Base-by-base conservation (phyloP, 768 basidiomycete species). In the Hygrophorus pudorinus region DNA sequence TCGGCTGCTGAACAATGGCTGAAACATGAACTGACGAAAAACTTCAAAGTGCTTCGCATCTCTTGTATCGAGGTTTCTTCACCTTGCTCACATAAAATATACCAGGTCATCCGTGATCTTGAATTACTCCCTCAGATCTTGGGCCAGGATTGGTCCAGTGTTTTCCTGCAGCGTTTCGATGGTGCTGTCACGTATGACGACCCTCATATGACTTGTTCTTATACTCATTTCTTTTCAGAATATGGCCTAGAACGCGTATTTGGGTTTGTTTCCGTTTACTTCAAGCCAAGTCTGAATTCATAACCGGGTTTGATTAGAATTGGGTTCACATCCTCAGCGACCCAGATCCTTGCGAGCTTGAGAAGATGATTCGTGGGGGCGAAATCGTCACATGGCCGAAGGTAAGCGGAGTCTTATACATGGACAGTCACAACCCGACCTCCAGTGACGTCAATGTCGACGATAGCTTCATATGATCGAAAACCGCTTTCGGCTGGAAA, bases 311-410 rank as follows among this genome's bases (percentile, higher is more conserved):
- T 41, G 14, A 18, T 12, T 40, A 88, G 83, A 87, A 93, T 55
- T 94, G 87, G 87, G 63, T 87, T 47, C 76, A 70, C 32, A 74
- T 97, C 37, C 63, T 97, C 35, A 86, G 79, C 21, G 92, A 96
- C 59, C 92, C 92, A 0, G 78, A 87, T 59, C 75, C 75, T 5
- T 56, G 64, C 6, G 89, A 97, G 59, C 68, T 99, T 43, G 79
- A 76, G 48, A 69, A 90, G 48, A 91, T 97, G 89, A 76, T 96
- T 48, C 67, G 68, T 44, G 85, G 90, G 0, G 96, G 96, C 9
- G 73, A 96, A 63, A 59, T 77, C 8, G 94, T 91, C 21, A 87
- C 96, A n/a, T 99, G 91, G 91, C 94, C 96, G 0, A 97, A 94
- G 68, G 87, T 94, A 51, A 46, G 66, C 41, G 18, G 32, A 9